Evolutionary conservation across 345 rosid species (phyloP).

Genomic region (Sonneratia caseolaris): DNA sequence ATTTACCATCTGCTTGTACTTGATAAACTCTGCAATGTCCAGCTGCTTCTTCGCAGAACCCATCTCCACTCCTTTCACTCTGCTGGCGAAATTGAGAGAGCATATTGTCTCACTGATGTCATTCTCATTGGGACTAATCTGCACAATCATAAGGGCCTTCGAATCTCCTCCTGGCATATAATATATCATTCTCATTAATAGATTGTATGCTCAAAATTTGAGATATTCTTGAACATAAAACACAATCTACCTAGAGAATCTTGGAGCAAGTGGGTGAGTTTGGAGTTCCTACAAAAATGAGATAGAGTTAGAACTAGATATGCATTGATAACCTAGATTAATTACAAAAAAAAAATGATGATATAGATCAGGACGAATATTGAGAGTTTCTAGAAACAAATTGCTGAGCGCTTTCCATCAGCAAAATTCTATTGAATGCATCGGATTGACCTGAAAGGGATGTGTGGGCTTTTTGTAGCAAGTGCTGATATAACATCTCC

Average conservation of each 20-base stretch:
- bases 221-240: neutral
- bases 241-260: slow-evolving; percentile 66
- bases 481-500: slow-evolving; percentile 97
- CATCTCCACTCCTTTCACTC: slow-evolving; percentile 92
- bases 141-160: slow-evolving; percentile 92
- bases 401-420: neutral
- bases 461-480: slow-evolving; percentile 80
- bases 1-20: slow-evolving; percentile 77
- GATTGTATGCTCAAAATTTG: neutral
- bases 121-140: slow-evolving; percentile 83
- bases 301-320: neutral
- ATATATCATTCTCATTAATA: slow-evolving; percentile 1
- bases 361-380: neutral
- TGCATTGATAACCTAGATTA: neutral
- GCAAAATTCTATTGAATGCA: neutral
- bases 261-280: slow-evolving; percentile 96
- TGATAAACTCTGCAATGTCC: slow-evolving; percentile 64
- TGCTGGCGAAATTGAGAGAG: slow-evolving; percentile 90
- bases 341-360: neutral
- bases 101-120: slow-evolving; percentile 79
- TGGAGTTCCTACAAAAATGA: slow-evolving; percentile 62
- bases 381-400: neutral
- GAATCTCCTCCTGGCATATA: slow-evolving; percentile 82
- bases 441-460: slow-evolving; percentile 66
- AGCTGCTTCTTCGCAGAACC: slow-evolving; percentile 85